phyloP scores from a whole-genome alignment of 2,329 filamentous ascomycete species.

The Grosmannia serpens region DNA sequence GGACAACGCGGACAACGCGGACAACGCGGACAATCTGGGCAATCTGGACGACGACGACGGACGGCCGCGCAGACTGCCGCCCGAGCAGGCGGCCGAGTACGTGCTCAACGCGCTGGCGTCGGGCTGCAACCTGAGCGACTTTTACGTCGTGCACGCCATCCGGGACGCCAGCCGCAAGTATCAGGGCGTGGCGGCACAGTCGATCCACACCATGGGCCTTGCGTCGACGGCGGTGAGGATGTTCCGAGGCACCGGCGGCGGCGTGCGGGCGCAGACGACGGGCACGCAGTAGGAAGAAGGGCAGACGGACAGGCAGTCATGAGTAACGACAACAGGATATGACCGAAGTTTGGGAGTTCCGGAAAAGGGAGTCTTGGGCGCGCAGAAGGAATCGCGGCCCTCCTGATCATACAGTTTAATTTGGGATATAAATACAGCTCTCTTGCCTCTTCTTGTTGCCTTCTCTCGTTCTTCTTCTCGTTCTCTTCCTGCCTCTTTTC shows the following conservation, averaged over 20 bases:
- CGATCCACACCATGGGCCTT: conserved; percentile 43
- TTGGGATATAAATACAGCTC: no score
- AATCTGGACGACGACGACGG: conserved; percentile 10
- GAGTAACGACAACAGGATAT: neutral
- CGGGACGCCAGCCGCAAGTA: conserved; percentile 33
- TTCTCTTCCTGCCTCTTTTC: neutral
- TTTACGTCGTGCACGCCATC: conserved; percentile 39
- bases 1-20: neutral
- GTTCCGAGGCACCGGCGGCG: conserved; percentile 1
- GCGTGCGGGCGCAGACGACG: conserved; percentile 25
- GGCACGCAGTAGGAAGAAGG: conserved; percentile 36
- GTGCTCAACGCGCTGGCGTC: conserved; percentile 39
- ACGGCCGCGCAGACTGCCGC: conserved; percentile 14
- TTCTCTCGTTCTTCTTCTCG: no score
- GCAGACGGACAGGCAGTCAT: conserved; percentile 18
- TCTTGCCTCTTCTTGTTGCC: no score
- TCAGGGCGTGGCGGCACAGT: conserved; percentile 36
- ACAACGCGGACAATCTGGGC: conserved; percentile 15
- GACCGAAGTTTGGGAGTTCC: neutral
- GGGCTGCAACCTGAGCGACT: conserved; percentile 42
- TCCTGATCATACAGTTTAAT: neutral
- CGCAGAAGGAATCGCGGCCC: neutral
- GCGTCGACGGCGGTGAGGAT: conserved; percentile 17
- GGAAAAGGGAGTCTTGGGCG: neutral
- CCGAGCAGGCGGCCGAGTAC: conserved; percentile 22